phyloP scores from a whole-genome alignment of 169 alveolate genomes.

The Plasmodium blacklocki region DNA sequence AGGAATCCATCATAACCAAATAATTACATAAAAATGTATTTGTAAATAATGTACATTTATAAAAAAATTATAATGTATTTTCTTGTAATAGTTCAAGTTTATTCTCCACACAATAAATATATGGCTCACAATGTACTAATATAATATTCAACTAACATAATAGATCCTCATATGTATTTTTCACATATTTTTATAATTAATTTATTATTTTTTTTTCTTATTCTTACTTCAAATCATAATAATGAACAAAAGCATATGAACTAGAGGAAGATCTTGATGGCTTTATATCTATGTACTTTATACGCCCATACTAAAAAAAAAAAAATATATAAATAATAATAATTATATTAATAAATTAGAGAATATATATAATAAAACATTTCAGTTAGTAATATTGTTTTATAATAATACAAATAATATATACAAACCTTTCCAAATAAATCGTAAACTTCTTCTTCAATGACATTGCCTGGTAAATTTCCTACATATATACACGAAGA shows the following conservation, averaged over 20 bases:
- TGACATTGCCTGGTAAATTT: conserved; percentile 81
- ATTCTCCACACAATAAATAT: conserved; percentile 14
- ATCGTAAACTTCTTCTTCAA: conserved; percentile 80
- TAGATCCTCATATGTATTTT: conserved; percentile 14
- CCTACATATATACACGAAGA: conserved; percentile 83
- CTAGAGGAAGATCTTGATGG: conserved; percentile 76
- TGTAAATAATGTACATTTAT: background rate
- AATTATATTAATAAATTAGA: background rate
- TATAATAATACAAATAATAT: background rate
- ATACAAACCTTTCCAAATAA: conserved; percentile 79
- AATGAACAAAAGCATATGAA: conserved; percentile 85
- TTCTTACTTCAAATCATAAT: conserved; percentile 74
- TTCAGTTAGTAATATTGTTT: background rate
- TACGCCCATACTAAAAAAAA: conserved; percentile 82
- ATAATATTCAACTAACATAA: conserved; percentile 22
- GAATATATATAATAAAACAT: conserved; percentile 14
- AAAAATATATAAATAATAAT: conserved; percentile 2
- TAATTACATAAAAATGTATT: too few species aligned
- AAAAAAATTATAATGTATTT: conserved; percentile 2
- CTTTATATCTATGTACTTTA: conserved; percentile 85
- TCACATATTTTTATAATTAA: conserved; percentile 15
- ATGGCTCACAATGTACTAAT: conserved; percentile 6
- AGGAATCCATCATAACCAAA: conserved; percentile 10
- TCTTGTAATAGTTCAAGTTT: conserved; percentile 21
- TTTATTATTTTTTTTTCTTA: conserved; percentile 17